Conservation (phyloP, 441 rosid genomes). For the Eutrema salsugineum region DNA sequence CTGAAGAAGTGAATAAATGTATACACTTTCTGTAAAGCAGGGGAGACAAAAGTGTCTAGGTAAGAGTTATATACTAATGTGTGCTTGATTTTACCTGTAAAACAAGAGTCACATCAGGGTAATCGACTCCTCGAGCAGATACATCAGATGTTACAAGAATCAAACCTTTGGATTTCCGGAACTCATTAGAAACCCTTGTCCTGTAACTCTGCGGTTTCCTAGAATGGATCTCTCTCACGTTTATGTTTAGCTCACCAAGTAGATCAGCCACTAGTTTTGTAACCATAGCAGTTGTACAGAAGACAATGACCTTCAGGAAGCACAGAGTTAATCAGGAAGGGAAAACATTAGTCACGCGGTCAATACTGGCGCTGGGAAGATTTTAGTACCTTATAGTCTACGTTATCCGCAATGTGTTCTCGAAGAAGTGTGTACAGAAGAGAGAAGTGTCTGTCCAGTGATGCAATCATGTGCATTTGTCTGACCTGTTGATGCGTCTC, state of each 20-base stretch:
- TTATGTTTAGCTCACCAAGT: slow-evolving; percentile 64
- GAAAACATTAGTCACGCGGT: slow-evolving; percentile 2
- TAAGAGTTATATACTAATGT: background rate
- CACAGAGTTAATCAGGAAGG: background rate
- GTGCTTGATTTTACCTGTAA: slow-evolving; percentile 50
- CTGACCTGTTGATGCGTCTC: slow-evolving; percentile 82
- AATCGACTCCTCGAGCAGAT: slow-evolving; percentile 93
- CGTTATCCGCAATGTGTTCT: slow-evolving; percentile 69
- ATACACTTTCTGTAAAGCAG: background rate
- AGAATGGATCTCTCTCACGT: slow-evolving; percentile 88
- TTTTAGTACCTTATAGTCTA: slow-evolving; percentile 63
- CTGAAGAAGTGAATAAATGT: slow-evolving; percentile 30
- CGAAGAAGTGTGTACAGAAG: slow-evolving; percentile 56
- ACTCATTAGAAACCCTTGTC: slow-evolving; percentile 83
- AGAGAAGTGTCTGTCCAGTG: slow-evolving; percentile 64
- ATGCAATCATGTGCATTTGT: slow-evolving; percentile 66
- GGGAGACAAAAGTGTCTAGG: background rate
- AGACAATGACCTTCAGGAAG: slow-evolving; percentile 63
- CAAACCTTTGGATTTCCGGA: slow-evolving; percentile 86
- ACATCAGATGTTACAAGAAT: slow-evolving; percentile 92
- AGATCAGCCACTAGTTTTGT: slow-evolving; percentile 68
- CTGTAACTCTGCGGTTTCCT: slow-evolving; percentile 83
- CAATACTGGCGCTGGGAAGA: background rate
- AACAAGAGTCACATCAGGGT: slow-evolving; percentile 96
- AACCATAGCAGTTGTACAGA: slow-evolving; percentile 91